Percentiles rank a stretch among this genome's conserved stretches.
Conservation (phyloP, 768 basidiomycete genomes). For the Boletus reticulatus region DNA sequence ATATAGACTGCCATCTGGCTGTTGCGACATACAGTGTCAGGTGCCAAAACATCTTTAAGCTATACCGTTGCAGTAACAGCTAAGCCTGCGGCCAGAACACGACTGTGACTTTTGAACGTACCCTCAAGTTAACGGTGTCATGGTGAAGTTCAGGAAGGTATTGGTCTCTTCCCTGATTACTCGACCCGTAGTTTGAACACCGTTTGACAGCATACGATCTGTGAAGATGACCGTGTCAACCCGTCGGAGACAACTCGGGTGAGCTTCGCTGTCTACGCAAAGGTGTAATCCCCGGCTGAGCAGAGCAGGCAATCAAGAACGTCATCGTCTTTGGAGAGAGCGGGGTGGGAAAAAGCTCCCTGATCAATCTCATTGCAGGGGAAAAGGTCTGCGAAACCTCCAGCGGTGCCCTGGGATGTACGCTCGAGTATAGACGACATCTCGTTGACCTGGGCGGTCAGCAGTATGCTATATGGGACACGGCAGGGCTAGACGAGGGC, state of each 20-base stretch:
- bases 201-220: conserved; percentile 2
- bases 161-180: not conserved
- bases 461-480: conserved; percentile 32
- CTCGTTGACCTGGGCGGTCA: conserved; percentile 15
- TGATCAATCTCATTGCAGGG: conserved; percentile 42
- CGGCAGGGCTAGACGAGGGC: conserved; percentile 33
- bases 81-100: not conserved
- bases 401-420: conserved; percentile 34
- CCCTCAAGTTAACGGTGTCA: not conserved
- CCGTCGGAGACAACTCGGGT: conserved; percentile 5
- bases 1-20: conserved; percentile 15
- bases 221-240: not conserved
- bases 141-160: conserved; percentile 15
- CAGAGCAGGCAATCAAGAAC: conserved; percentile 26
- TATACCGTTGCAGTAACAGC: not conserved
- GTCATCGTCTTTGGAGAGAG: conserved; percentile 43
- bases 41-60: not conserved
- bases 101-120: conserved; percentile 3
- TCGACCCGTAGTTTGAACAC: conserved; percentile 11
- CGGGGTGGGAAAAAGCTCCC: conserved; percentile 43
- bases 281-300: not conserved
- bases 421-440: conserved; percentile 31
- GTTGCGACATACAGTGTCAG: conserved; percentile 1
- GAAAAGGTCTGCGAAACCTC: conserved; percentile 27
- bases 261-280: not conserved